A percentile compares a stretch with the other conserved stretches of the same genome.
These are phyloP conservation scores for Herpetomonas samuelpessoai DNA, from an alignment of 208 protist genomes.

Conservation along the genomic window DNA sequence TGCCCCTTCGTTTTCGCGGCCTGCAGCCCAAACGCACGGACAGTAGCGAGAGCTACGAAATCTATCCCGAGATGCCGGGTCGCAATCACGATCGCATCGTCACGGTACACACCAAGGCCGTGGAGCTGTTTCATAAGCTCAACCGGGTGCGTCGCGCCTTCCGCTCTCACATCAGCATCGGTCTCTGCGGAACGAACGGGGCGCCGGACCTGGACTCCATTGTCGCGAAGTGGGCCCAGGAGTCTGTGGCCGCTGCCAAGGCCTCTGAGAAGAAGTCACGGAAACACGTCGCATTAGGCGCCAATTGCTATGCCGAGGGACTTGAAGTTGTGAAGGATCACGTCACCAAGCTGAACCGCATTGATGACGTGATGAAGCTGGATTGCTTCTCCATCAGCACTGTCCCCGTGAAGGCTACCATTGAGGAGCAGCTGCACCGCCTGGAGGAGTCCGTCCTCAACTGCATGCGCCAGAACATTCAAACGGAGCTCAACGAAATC, in stretches of 20 bases:
- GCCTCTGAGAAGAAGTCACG: background rate
- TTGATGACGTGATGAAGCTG: slow-evolving; percentile 90
- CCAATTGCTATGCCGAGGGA: slow-evolving; percentile 69
- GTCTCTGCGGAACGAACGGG: slow-evolving; percentile 85
- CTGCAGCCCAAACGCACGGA: slow-evolving; percentile 79
- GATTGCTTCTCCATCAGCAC: slow-evolving; percentile 94
- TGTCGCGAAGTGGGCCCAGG: slow-evolving; percentile 64
- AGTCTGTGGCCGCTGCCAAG: background rate
- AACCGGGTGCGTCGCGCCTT: slow-evolving; percentile 85
- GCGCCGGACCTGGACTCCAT: slow-evolving; percentile 88
- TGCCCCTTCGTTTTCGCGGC: slow-evolving; percentile 92
- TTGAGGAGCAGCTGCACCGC: slow-evolving; percentile 92
- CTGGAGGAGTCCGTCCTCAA: slow-evolving; percentile 90
- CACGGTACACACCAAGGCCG: slow-evolving; percentile 90
- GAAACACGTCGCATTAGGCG: slow-evolving; percentile 21
- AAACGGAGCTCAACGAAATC: slow-evolving; percentile 60
- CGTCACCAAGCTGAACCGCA: slow-evolving; percentile 71
- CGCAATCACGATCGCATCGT: slow-evolving; percentile 82
- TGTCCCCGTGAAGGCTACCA: slow-evolving; percentile 88
- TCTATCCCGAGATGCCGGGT: slow-evolving; percentile 90
- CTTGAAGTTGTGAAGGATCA: slow-evolving; percentile 91
- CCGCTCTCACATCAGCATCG: slow-evolving; percentile 81
- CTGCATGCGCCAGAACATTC: slow-evolving; percentile 74
- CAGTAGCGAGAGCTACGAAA: slow-evolving; percentile 57
- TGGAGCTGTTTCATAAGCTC: slow-evolving; percentile 92